phyloP scores from a whole-genome alignment of 2,329 filamentous ascomycete species.

The Stachybotrys chartarum region DNA sequence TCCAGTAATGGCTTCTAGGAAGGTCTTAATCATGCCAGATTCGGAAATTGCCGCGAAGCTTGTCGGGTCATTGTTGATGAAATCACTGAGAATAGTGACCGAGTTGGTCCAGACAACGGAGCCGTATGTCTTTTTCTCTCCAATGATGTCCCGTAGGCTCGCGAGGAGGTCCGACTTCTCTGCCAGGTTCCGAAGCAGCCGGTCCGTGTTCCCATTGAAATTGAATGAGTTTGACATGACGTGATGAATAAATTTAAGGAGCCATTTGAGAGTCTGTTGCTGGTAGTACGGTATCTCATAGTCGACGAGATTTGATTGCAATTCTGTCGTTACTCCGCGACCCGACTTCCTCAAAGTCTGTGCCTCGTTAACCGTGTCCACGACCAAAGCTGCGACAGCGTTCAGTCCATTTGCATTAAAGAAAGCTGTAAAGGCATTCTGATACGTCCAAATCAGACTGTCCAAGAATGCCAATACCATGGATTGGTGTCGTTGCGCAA shows the following conservation, averaged over 20 bases:
- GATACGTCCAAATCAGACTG: conserved; percentile 76
- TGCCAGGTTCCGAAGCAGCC: conserved; percentile 84
- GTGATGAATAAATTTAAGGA: conserved; percentile 94
- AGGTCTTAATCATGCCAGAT: conserved; percentile 79
- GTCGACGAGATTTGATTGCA: conserved; percentile 77
- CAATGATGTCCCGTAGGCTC: conserved; percentile 74
- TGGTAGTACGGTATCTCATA: conserved; percentile 91
- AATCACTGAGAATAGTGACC: conserved; percentile 85
- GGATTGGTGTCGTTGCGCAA: conserved; percentile 77
- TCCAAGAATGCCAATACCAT: conserved; percentile 84
- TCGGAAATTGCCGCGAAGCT: conserved; percentile 95
- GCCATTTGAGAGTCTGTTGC: conserved; percentile 86
- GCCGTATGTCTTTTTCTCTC: conserved; percentile 72
- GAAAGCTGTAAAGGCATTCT: conserved; percentile 76
- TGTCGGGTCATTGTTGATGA: conserved; percentile 97
- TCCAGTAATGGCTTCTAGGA: conserved; percentile 73
- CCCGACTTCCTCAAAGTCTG: conserved; percentile 58
- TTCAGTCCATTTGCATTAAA: conserved; percentile 80
- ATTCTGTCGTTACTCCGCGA: conserved; percentile 61
- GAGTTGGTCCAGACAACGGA: conserved; percentile 95
- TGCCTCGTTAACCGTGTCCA: conserved; percentile 68
- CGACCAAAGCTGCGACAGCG: conserved; percentile 79
- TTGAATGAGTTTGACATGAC: conserved; percentile 74
- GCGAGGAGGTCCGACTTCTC: conserved; percentile 81
- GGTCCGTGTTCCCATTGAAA: conserved; percentile 75